A percentile compares a stretch with the other conserved stretches of the same genome.
Conservation (phyloP, 2,329 filamentous ascomycete genomes). For the Sclerotiophoma versabilis region DNA sequence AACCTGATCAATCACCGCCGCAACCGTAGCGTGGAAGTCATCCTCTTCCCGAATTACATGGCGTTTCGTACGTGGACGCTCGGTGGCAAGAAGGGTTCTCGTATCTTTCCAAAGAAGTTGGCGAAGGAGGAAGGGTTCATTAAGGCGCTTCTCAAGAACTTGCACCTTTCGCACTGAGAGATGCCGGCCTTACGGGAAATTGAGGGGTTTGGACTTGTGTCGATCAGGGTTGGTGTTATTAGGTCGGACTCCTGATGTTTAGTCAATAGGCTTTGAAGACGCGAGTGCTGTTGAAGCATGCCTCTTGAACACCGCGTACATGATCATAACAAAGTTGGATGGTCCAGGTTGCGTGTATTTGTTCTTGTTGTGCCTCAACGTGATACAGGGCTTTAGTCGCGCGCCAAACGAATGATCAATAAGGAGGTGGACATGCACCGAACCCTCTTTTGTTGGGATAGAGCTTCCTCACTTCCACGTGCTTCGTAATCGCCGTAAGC, state of each 20-base stretch:
- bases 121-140: slow-evolving; percentile 37
- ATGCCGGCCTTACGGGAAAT: neutral
- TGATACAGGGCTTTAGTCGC: neutral
- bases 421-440: neutral
- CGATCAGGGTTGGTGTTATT: neutral
- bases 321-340: neutral
- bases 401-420: neutral
- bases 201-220: neutral
- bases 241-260: neutral
- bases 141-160: slow-evolving; percentile 19
- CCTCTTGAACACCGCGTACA: neutral
- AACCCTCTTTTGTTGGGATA: neutral
- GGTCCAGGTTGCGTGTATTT: too few relatives aligned
- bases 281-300: neutral
- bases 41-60: slow-evolving; percentile 21
- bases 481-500: neutral
- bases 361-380: too few relatives aligned
- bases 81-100: slow-evolving; percentile 2
- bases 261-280: neutral
- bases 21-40: slow-evolving; percentile 18
- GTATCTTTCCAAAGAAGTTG: slow-evolving; percentile 23
- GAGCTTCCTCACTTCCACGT: neutral
- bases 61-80: slow-evolving; percentile 21
- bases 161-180: neutral
- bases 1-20: slow-evolving; percentile 34